These are phyloP conservation scores for Yamagishiella unicocca DNA, from an alignment of 139 green algal genomes.

Conservation along the genomic window DNA sequence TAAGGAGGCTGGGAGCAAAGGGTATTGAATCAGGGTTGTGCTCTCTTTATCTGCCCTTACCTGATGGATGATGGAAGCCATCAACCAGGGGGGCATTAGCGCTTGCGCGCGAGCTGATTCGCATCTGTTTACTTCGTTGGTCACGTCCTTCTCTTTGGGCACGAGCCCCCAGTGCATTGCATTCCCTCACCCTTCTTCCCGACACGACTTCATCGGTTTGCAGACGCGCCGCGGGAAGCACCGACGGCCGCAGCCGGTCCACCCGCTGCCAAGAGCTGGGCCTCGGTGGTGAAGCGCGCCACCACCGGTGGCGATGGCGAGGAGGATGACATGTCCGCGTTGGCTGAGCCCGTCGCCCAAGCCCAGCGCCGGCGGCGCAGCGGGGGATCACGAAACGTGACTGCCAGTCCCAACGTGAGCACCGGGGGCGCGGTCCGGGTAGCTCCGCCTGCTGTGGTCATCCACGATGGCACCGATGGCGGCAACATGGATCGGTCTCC, in stretches of 20 bases:
- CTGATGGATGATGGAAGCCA: background rate
- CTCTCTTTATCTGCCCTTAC: background rate
- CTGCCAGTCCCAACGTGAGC: background rate
- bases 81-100: background rate
- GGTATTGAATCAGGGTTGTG: background rate
- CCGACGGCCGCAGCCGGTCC: background rate
- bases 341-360: background rate
- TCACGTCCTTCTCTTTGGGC: background rate
- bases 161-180: background rate
- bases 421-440: background rate
- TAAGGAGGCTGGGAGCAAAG: background rate
- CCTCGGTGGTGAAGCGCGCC: background rate
- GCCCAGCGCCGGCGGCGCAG: background rate
- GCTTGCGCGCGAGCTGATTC: background rate
- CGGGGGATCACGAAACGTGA: background rate
- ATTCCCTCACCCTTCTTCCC: background rate
- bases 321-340: background rate
- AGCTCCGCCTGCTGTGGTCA: background rate
- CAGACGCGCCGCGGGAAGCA: background rate
- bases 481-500: background rate
- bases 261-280: background rate
- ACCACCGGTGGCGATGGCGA: background rate
- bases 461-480: background rate
- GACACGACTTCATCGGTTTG: background rate
- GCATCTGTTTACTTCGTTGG: background rate